Evolutionary conservation across 2,329 filamentous ascomycete genomes (phyloP).

Genomic region (Colletotrichum navitas): DNA sequence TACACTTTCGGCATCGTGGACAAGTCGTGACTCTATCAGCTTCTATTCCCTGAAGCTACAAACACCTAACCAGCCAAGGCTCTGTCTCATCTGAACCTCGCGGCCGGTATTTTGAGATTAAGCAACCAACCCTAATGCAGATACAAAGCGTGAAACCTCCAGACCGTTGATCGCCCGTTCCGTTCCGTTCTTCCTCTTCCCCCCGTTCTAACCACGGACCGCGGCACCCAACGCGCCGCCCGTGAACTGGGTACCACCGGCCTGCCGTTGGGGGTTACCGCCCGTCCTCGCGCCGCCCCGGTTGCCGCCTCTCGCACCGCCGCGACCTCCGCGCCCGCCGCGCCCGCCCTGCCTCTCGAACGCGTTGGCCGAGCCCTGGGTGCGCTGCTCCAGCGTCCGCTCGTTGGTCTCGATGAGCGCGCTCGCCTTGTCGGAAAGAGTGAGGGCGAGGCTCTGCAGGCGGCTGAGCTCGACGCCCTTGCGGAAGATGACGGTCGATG

Average conservation of each 20-base stretch:
- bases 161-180: conserved; percentile 17
- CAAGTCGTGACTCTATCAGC: conserved; percentile 39
- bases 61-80: conserved; percentile 41
- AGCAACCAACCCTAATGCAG: conserved; percentile 44
- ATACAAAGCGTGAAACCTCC: conserved; percentile 42
- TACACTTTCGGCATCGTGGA: conserved; percentile 24
- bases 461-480: conserved; percentile 98
- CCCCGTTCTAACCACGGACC: conserved; percentile 65
- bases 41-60: conserved; percentile 45
- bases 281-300: conserved; percentile 70
- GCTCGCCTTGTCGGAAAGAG: conserved; percentile 95
- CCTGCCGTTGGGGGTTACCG: conserved; percentile 73
- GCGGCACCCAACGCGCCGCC: conserved; percentile 82
- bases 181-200: conserved; percentile 28
- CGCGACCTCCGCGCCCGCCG: conserved; percentile 75
- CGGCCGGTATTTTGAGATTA: conserved; percentile 43
- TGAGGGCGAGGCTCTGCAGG: conserved; percentile 93
- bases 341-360: conserved; percentile 93
- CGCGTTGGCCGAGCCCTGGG: conserved; percentile 93
- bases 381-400: conserved; percentile 95
- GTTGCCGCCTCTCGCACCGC: conserved; percentile 72
- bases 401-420: conserved; percentile 97
- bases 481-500: conserved; percentile 96
- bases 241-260: conserved; percentile 83
- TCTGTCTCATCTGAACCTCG: conserved; percentile 36